Evolutionary conservation across 2,329 filamentous ascomycete genomes (phyloP).

Genomic region (Phyllosticta citriasiana): DNA sequence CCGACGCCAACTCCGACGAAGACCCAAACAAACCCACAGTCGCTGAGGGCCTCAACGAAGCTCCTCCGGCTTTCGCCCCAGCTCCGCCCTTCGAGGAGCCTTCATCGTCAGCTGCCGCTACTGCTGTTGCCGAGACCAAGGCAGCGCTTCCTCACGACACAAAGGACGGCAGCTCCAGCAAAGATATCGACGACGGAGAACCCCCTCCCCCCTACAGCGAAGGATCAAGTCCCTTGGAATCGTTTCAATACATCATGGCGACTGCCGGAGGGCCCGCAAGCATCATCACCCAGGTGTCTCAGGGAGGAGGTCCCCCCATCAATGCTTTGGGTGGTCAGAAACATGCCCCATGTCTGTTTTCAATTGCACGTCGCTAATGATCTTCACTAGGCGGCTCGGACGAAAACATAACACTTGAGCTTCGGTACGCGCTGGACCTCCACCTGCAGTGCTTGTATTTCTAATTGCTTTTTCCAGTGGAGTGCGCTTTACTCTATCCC

Average conservation of each 20-base stretch:
- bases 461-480: constrained; percentile 49
- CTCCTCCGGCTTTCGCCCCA: constrained; percentile 42
- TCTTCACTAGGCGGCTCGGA: constrained; percentile 60
- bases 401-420: constrained; percentile 89
- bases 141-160: constrained; percentile 71
- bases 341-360: background rate
- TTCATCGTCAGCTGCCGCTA: constrained; percentile 37
- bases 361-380: constrained; percentile 4
- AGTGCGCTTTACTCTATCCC: constrained; percentile 82
- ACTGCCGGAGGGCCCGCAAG: constrained; percentile 92
- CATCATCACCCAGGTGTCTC: constrained; percentile 98
- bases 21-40: constrained; percentile 37
- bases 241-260: constrained; percentile 96
- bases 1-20: constrained; percentile 34
- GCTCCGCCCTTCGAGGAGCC: constrained; percentile 42
- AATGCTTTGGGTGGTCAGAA: constrained; percentile 72
- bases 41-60: constrained; percentile 21
- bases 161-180: constrained; percentile 61
- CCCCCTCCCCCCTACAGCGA: constrained; percentile 94
- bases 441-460: background rate
- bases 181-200: constrained; percentile 70
- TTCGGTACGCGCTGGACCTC: constrained; percentile 54
- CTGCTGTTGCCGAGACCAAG: constrained; percentile 62
- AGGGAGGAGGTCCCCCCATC: constrained; percentile 74
- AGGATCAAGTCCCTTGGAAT: constrained; percentile 81